These are phyloP conservation scores for Artomyces pyxidatus DNA, from an alignment of 768 basidiomycete species.

Conservation along the genomic window DNA sequence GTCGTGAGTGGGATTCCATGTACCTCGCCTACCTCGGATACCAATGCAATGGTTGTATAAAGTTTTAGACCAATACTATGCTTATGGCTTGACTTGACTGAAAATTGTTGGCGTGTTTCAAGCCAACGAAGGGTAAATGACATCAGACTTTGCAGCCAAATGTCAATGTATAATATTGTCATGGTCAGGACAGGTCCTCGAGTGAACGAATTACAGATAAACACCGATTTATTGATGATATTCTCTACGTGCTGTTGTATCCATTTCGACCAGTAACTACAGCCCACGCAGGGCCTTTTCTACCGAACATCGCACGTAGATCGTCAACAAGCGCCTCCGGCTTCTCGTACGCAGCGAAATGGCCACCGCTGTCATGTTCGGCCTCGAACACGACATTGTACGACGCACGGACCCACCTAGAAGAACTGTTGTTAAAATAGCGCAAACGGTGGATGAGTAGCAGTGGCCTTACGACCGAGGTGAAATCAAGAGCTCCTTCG, in stretches of 20 bases:
- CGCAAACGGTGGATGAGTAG: background rate
- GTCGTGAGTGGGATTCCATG: too few species aligned
- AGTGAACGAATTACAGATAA: too few species aligned
- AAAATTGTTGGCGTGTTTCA: too few species aligned
- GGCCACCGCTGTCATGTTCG: conserved; percentile 20
- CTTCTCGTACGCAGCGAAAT: conserved; percentile 23
- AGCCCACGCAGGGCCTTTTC: conserved; percentile 18
- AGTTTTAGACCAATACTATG: too few species aligned
- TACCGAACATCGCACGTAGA: conserved; percentile 22
- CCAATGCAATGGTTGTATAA: too few species aligned
- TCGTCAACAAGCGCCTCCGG: conserved; percentile 21
- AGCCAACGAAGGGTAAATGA: too few species aligned
- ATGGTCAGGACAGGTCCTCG: too few species aligned
- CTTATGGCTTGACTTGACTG: too few species aligned
- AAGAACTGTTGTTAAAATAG: background rate
- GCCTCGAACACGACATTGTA: conserved; percentile 21
- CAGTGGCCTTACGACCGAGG: background rate
- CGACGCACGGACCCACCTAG: conserved; percentile 16
- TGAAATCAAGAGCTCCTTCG: conserved; percentile 16
- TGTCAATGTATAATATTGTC: too few species aligned
- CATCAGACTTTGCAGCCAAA: too few species aligned
- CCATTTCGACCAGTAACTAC: conserved; percentile 8
- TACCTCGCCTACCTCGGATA: too few species aligned
- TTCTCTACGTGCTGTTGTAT: background rate
- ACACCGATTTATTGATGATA: too few species aligned